Evolutionary conservation across 345 rosid species (phyloP), one percentile per base, ranked within the genome.

Genomic region (Boechera divaricarpa): DNA sequence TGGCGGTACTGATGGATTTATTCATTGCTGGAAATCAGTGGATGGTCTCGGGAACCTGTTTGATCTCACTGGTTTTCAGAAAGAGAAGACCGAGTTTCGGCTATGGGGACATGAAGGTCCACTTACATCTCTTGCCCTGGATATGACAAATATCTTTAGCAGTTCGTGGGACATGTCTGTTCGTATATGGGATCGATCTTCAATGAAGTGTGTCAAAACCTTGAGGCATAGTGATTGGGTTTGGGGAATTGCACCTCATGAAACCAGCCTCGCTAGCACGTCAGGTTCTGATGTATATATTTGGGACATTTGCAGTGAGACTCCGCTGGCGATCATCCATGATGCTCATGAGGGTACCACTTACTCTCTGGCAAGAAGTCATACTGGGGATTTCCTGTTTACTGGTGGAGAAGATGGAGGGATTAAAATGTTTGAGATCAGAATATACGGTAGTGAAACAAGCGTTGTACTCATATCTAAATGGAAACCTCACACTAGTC

Each of bases 131-230:
- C 89, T 94, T 72, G 92, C 92, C 26, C 64, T 94, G 85, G 97
- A 94, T 70, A 77, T 76, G 47, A 74, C 70, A 11, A 85, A 80
- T 81, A 86, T 94, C 68, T 92, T 81, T 56, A 94, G 97, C 35
- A 93, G 97, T 62, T 92, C 98, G 4, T 94, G 97, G 98, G 98
- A 94, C 80, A 89, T 90, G 98, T 83, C 97, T 42, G 92, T 92
- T 72, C 87, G 97, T 48, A 63, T 94, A 44, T 92, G 98, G 98
- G 91, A 92, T 72, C 91, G 95, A 9, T 65, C 89, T 18, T 89
- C 88, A 2, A 70, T 90, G 76, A 87, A 87, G 63, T 94, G 96
- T 80, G 51, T 77, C 47, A 85, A 83, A 75, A 81, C 88, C 45
- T 82, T 94, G 85, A 88, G 90, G 82, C 97, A 94, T 66, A 70